Conservation (phyloP, 2,329 filamentous ascomycete genomes). For the Colletotrichum godetiae region DNA sequence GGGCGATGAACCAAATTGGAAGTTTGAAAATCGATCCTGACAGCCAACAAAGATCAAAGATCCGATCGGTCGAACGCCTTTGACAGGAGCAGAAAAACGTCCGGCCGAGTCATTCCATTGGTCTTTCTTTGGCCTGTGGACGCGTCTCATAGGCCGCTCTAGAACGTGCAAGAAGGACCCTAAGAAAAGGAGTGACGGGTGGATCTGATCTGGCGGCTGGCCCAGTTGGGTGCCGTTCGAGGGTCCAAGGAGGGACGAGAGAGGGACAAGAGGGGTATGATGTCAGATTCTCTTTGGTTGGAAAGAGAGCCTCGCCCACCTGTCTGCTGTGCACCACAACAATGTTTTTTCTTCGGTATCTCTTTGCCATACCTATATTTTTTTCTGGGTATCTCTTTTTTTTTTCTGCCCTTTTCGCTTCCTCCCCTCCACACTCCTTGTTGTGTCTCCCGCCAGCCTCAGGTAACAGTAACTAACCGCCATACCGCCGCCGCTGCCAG, state of each 20-base stretch:
- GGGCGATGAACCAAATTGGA: background rate
- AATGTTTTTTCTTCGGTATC: background rate
- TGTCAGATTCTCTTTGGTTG: background rate
- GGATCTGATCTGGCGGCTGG: background rate
- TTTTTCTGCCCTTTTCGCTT: background rate
- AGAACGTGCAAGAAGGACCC: background rate
- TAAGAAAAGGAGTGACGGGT: background rate
- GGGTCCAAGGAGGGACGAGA: too few relatives aligned
- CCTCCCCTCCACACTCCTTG: too few relatives aligned
- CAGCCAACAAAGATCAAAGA: background rate
- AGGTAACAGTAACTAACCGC: background rate
- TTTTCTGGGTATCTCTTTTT: background rate
- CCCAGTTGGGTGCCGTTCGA: too few relatives aligned
- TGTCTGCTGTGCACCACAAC: too few relatives aligned
- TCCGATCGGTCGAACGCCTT: background rate
- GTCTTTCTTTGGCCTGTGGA: background rate
- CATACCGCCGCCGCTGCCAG: background rate
- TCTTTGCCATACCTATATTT: too few relatives aligned
- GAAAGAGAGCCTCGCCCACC: slow-evolving; percentile 5
- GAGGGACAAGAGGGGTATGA: background rate
- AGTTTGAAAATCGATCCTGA: background rate
- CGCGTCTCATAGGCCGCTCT: background rate
- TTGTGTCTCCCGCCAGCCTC: too few relatives aligned
- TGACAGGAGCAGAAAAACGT: background rate
- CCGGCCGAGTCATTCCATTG: background rate